phyloP scores from a whole-genome alignment of 805 yeast species.

The Wickerhamiella azyma region DNA sequence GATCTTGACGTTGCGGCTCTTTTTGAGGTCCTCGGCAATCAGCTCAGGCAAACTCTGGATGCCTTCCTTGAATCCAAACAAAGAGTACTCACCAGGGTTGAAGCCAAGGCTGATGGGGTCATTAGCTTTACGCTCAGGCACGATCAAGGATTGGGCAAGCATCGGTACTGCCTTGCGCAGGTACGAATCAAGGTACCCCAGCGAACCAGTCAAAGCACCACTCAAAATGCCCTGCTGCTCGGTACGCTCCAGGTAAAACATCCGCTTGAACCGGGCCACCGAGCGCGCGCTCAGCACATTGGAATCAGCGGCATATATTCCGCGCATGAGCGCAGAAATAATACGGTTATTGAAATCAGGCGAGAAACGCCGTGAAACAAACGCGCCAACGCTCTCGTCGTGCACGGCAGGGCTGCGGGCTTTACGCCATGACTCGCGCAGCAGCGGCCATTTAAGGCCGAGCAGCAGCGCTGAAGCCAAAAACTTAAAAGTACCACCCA shows the following conservation, averaged over 20 bases:
- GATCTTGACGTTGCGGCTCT: conserved; percentile 17
- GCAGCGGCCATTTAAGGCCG: conserved; percentile 44
- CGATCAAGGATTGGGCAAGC: conserved; percentile 9
- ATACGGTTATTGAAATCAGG: conserved; percentile 38
- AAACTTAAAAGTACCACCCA: conserved; percentile 10
- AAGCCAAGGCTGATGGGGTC: conserved; percentile 1
- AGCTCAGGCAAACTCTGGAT: conserved; percentile 20
- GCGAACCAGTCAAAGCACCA: conserved; percentile 30
- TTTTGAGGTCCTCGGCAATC: conserved; percentile 16
- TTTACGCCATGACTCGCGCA: conserved; percentile 23
- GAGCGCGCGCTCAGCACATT: conserved; percentile 45
- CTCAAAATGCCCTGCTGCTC: conserved; percentile 39
- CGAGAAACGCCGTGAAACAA: conserved; percentile 60
- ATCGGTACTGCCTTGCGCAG: conserved; percentile 18
- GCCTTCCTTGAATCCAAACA: conserved; percentile 20
- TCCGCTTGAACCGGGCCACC: conserved; percentile 38
- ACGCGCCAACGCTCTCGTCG: conserved; percentile 64
- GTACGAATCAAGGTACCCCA: conserved; percentile 20
- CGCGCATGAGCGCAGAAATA: conserved; percentile 72
- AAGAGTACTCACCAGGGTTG: conserved; percentile 12
- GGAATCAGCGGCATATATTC: conserved; percentile 83
- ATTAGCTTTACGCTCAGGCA: conserved; percentile 7
- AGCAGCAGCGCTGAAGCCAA: conserved; percentile 24
- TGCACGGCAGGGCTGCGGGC: conserved; percentile 16
- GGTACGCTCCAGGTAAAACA: conserved; percentile 42